Evolutionary conservation across 2,329 filamentous ascomycete species (phyloP).

Genomic region (Sporothrix luriei): DNA sequence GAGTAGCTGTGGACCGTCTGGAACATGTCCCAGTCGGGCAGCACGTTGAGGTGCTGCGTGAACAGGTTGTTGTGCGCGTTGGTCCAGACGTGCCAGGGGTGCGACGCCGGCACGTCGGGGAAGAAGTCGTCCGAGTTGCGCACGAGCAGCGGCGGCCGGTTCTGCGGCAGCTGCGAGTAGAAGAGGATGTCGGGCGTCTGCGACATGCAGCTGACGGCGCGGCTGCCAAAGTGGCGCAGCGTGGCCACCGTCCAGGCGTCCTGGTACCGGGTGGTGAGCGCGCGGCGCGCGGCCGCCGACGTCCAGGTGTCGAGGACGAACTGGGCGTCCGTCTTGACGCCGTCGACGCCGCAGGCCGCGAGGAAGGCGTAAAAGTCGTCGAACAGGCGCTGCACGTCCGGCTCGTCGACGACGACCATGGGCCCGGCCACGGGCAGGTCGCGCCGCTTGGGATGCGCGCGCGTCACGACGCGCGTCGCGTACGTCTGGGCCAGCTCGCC

Average conservation of each 20-base stretch:
- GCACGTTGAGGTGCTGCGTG: slow-evolving; percentile 78
- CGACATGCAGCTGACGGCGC: slow-evolving; percentile 92
- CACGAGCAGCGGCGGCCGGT: slow-evolving; percentile 70
- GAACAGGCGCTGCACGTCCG: slow-evolving; percentile 77
- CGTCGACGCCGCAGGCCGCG: slow-evolving; percentile 71
- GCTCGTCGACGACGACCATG: slow-evolving; percentile 72
- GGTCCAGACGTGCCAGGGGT: slow-evolving; percentile 93
- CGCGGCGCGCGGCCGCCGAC: slow-evolving; percentile 68
- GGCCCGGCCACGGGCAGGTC: slow-evolving; percentile 60
- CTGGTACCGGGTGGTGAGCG: slow-evolving; percentile 74
- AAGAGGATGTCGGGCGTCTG: slow-evolving; percentile 85
- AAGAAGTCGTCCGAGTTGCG: slow-evolving; percentile 94
- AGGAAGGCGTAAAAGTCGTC: slow-evolving; percentile 90
- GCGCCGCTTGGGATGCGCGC: slow-evolving; percentile 51
- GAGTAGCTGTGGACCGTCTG: slow-evolving; percentile 69
- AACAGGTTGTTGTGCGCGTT: slow-evolving; percentile 89
- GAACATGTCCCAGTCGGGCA: slow-evolving; percentile 82
- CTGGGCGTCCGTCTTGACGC: slow-evolving; percentile 91
- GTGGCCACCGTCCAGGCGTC: slow-evolving; percentile 82
- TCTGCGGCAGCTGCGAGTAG: slow-evolving; percentile 76
- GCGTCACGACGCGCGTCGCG: slow-evolving; percentile 66
- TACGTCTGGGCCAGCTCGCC: slow-evolving; percentile 77
- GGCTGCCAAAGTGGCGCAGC: slow-evolving; percentile 74
- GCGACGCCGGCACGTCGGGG: slow-evolving; percentile 75
- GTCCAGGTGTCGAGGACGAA: slow-evolving; percentile 80